Base-by-base conservation (phyloP, 2,329 filamentous ascomycete genomes). In the Elsinoe perseae region DNA sequence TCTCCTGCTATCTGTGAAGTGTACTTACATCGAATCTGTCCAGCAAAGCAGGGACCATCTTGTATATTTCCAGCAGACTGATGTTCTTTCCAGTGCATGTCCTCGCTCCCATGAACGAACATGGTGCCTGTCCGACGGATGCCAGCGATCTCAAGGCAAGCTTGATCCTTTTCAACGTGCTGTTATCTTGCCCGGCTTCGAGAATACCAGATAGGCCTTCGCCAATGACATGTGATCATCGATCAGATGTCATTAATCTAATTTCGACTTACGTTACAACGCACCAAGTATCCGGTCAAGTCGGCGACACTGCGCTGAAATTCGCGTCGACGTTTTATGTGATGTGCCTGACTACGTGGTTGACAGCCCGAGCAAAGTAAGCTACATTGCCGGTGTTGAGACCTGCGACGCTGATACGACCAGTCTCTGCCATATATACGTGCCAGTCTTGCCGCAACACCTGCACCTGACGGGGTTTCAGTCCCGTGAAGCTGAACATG, bases 401-500 rank as follows among this genome's bases (percentile, higher is more conserved):
- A 7, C 57, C 57, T n/a, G 46, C 50, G 4, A 57, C 56, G 4
- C 14, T 36, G 9, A 48, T 28, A 18, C 57, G 4, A 2, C 48
- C 52, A 25, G 42, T 50, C 7, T 46, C 42, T 9, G 57, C 28
- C 71, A 89, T 88, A 73, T 90, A 90, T 54, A 91, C 77, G 68
- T 90, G 87, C 57, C 78, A 79, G 40, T 86, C 81, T 57, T 80
- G 75, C 43, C 84, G 79, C 58, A 91, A 73, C 71, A 80, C 81
- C 63, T 80, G 63, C 4, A 89, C 86, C 69, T 91, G 87, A 58
- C 79, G 69, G 72, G 88, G 84, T 6, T 71, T 80, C 67, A 91
- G 72, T 7, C 87, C 87, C 0, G 87, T 90, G 70, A 92, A 96
- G 72, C 86, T 91, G 75, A 96, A 96, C 92, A 96, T 96, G 75